Evolutionary conservation across 768 basidiomycete species (phyloP), one percentile per base, ranked within the genome.

Genomic region (Lyophyllum shimeji): DNA sequence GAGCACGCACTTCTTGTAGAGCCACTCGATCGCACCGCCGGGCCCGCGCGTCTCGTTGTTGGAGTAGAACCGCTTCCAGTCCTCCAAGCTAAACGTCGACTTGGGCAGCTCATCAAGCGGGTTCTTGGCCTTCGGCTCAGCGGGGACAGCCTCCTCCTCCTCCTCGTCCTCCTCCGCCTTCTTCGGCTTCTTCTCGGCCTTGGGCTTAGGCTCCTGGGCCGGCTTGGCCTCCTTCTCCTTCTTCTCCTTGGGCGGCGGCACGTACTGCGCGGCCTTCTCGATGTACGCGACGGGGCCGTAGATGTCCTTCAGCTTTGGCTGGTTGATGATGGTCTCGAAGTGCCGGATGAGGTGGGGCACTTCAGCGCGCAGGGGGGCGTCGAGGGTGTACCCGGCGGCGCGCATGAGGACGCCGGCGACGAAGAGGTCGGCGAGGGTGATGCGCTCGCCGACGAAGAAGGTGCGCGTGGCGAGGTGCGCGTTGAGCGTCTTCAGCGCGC

Each of bases 61-160:
- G 66, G 95, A 97, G 81, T 98, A 99, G 43, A 90, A 89, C 44
- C 93, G 87, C 73, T 98, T 98, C 94, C 93, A 97, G 75, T 98
- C 94, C 72, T 96, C 90, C 54, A 94, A 84, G 78, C 93, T 93
- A 74, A 92, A 85, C 5, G 82, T 75, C 11, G 90, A 89, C 74
- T 92, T 95, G 63, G 94, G 93, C 39, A 98, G 84, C 59, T 83
- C 81, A 61, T 97, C 96, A 50, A 96, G 86, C 24, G 96, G 96
- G 82, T 97, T 96, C 84, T 95, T 95, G 55, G 74, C 82, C 71
- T 96, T 96, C 62, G 95, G 93, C 74, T 90, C 93, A 48, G 82
- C 84, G 24, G 89, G 85, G 55, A 78, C 76, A 58, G 87, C 89
- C 6, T 78, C 76, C 57, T 87, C 89, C 5, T 94, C 93, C 8